Conservation (phyloP, 2,329 filamentous ascomycete species). For the Cladophialophora psammophila region DNA sequence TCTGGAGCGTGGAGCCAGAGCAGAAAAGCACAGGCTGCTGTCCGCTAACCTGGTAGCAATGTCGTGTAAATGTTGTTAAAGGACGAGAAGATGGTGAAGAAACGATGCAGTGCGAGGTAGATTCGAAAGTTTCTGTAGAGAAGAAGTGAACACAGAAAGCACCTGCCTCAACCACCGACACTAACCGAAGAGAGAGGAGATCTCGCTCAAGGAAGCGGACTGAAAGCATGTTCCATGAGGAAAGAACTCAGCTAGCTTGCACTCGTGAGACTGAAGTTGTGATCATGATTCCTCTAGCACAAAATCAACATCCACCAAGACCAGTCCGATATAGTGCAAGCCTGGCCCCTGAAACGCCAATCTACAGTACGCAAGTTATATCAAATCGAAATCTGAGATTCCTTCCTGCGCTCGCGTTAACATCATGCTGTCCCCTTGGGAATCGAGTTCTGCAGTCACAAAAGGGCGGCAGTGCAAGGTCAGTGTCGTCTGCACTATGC, state of each 20-base stretch:
- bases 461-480: not conserved
- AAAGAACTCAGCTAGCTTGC: conserved; percentile 4
- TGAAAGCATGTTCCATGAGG: not conserved
- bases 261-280: not conserved
- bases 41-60: not conserved
- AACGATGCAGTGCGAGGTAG: not conserved
- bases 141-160: not conserved
- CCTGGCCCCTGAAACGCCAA: conserved; percentile 6
- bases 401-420: conserved; percentile 1
- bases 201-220: not conserved
- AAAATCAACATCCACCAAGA: conserved; percentile 16
- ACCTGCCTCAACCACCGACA: not conserved
- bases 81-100: not conserved
- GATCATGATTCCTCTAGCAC: conserved; percentile 19
- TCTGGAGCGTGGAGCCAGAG: not conserved
- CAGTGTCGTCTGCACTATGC: not conserved
- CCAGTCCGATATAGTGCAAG: conserved; percentile 10
- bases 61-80: not conserved
- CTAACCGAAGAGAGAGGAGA: not conserved
- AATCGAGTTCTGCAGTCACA: not conserved
- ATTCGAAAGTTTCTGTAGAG: not conserved
- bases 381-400: conserved; percentile 20
- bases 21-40: not conserved
- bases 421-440: not conserved
- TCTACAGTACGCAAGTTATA: conserved; percentile 19